Conservation (phyloP, 2,329 filamentous ascomycete genomes). For the Colletotrichum noveboracense region DNA sequence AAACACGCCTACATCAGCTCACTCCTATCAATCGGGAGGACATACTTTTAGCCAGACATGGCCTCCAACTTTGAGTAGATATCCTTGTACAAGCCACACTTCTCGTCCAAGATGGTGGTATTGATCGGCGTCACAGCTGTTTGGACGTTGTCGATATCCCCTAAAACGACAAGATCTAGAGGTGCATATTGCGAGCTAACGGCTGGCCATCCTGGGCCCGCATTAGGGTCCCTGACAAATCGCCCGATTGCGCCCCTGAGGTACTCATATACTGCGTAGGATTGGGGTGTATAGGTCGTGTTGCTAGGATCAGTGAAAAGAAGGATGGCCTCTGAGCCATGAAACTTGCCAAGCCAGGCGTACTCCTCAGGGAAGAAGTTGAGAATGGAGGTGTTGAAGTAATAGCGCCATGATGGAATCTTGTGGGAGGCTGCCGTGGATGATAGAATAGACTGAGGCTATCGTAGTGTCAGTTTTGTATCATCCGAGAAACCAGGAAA, state of each 20-base stretch:
- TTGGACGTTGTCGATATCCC: conserved; percentile 14
- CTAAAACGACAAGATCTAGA: conserved; percentile 26
- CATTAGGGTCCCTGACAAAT: conserved; percentile 28
- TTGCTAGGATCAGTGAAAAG: conserved; percentile 27
- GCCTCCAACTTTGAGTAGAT: conserved; percentile 23
- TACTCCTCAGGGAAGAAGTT: conserved; percentile 24
- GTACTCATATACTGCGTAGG: conserved; percentile 28
- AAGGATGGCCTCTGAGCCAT: conserved; percentile 28
- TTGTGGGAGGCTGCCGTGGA: conserved; percentile 22
- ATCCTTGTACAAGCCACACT: conserved; percentile 24
- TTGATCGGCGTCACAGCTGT: conserved; percentile 23
- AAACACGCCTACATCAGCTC: background rate
- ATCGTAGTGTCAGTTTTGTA: background rate
- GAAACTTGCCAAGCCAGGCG: conserved; percentile 30
- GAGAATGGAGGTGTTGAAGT: conserved; percentile 29
- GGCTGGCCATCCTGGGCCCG: conserved; percentile 28
- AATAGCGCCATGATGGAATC: conserved; percentile 30
- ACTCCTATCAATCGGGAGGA: background rate
- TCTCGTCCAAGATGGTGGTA: conserved; percentile 21
- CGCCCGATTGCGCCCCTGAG: conserved; percentile 26
- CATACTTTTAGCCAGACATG: background rate
- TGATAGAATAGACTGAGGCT: conserved; percentile 30
- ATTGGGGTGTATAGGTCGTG: conserved; percentile 19
- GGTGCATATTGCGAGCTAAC: conserved; percentile 26
- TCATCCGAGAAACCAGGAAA: background rate